Conservation (phyloP, 495 filamentous ascomycete genomes). For the Aspergillus nidulans region DNA sequence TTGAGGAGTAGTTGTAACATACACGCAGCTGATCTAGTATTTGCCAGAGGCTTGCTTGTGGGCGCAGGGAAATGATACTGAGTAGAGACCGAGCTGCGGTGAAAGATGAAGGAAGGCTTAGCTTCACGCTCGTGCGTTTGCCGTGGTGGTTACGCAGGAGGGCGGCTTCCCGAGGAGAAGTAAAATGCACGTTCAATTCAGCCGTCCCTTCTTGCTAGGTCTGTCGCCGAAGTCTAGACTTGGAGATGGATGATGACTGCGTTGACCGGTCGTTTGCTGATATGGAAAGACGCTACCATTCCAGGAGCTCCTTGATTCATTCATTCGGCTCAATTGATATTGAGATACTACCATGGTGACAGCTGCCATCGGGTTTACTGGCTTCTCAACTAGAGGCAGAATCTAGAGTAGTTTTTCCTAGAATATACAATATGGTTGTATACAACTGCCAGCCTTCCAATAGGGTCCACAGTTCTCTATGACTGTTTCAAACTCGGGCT, state of each 20-base stretch:
- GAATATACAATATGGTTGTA: neutral
- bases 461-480: neutral
- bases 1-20: neutral
- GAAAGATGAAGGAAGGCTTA: neutral
- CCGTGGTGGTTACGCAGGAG: neutral
- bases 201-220: neutral
- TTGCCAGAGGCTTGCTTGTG: neutral
- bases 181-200: neutral
- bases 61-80: neutral
- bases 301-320: neutral
- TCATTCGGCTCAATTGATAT: neutral
- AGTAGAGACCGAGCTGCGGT: neutral
- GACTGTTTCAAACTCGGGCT: neutral
- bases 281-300: neutral
- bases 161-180: neutral
- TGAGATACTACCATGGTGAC: neutral
- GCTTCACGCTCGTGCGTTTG: neutral
- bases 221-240: neutral
- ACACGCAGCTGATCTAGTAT: neutral
- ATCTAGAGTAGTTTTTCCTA: neutral
- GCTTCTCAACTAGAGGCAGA: too few species aligned
- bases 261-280: neutral
- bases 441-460: neutral
- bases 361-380: neutral
- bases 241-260: neutral